A percentile compares a stretch with the other conserved stretches of the same genome.
Conservation (phyloP, 768 basidiomycete species). For the Mycena rebaudengoi region DNA sequence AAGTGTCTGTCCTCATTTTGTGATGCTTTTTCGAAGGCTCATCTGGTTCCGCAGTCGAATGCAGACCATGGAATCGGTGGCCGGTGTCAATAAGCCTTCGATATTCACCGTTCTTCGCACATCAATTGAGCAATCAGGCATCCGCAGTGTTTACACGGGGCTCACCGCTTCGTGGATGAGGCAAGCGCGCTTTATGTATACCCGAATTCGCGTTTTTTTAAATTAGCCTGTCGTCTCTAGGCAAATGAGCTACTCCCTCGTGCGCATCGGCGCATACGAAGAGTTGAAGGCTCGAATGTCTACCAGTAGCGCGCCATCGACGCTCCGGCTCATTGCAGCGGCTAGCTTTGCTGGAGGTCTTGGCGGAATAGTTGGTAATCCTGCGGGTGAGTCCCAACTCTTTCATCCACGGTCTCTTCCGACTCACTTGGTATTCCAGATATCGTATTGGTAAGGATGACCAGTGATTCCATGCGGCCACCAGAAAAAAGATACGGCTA, state of each 20-base stretch:
- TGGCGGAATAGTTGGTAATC: conserved; percentile 88
- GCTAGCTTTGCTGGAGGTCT: conserved; percentile 80
- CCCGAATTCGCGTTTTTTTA: too few relatives aligned
- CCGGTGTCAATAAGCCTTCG: conserved; percentile 64
- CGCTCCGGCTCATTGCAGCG: conserved; percentile 64
- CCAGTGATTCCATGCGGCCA: conserved; percentile 81
- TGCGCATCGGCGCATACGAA: conserved; percentile 86
- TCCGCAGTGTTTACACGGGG: conserved; percentile 82
- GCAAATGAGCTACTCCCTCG: conserved; percentile 94
- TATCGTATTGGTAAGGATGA: conserved; percentile 86
- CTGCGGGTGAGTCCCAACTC: conserved; percentile 64
- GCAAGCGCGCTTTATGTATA: too few relatives aligned
- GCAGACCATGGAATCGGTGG: conserved; percentile 68
- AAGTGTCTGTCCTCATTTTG: conserved; percentile 64
- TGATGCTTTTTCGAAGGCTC: not conserved
- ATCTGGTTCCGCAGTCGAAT: conserved; percentile 65
- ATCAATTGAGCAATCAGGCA: conserved; percentile 72
- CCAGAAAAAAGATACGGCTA: conserved; percentile 81
- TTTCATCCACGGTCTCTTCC: conserved; percentile 2
- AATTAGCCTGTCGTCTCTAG: too few relatives aligned
- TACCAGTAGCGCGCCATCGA: conserved; percentile 58
- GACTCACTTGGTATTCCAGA: conserved; percentile 48
- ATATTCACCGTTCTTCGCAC: conserved; percentile 69
- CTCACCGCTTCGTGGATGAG: conserved; percentile 84
- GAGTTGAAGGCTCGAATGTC: conserved; percentile 70